Base-by-base conservation (phyloP, 768 basidiomycete species). In the Termitomyces sp. region DNA sequence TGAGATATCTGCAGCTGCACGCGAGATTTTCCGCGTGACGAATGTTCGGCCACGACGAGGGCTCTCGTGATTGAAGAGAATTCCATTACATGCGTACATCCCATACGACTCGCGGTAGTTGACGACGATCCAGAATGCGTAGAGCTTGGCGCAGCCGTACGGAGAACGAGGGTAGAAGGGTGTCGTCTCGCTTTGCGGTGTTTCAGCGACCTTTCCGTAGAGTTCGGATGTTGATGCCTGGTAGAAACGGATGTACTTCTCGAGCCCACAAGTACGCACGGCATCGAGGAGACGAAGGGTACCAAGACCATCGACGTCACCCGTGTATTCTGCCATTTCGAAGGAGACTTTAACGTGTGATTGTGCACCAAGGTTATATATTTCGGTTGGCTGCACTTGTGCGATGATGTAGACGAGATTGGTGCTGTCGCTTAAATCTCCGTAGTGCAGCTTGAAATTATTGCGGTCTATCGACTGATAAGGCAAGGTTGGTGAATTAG, bases 311-410 rank as follows among this genome's bases (percentile, higher is more conserved):
- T 98, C 95, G 49, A 98, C 95, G 67, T 98, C 96, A 51, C 92
- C 94, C 0, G 96, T 98, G 76, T 98, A 98, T 74, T 98, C 95
- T 26, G 95, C 92, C 93, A 98, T 96, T 73, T 98, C 96, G 72
- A 98, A 98, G 27, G 94, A 97, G 63, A 98, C 95, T 73, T 98
- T 98, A 78, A 98, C 95, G 76, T 98, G 95, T 43, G 92, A 94
- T 72, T 98, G 95, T 16, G 95, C 95, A 46, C 94, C 95, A 53
- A 98, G 87, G 73, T 98, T 98, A 84, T 97, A 98, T 59, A 98
- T 88, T 74, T 98, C 96, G 22, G 93, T 88, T 2, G 95, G 95
- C 71, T 90, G 90, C 55, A 97, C 94, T 65, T 92, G 87, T 3
- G 96, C 89, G 70, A 98, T 88, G 76, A 98, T 89, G 74, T 94